Evolutionary conservation across 352 stramenopile species (phyloP), one percentile per base, ranked within the genome.

Genomic region (Phytophthora podocarpi): DNA sequence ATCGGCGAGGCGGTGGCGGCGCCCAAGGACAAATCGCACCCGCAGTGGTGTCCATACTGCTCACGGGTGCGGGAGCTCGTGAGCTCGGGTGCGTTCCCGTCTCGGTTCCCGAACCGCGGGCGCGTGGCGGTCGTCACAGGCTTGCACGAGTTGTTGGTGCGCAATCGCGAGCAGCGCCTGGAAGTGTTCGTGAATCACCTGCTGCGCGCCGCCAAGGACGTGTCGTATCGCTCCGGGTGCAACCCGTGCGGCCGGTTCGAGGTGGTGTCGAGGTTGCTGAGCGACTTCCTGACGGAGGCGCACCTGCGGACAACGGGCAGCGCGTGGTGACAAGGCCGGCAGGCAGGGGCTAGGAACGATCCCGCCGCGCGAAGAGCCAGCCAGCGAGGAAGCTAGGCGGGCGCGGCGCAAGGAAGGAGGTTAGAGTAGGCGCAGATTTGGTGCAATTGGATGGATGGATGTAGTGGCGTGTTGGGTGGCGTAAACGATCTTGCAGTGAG

Each of bases 21-120:
- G 12, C 35, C 49, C 10, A 59, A 68, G 23, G 58, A 83, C 40
- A 55, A 50, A 31, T 59, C 72, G 46, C 81, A 90, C 39, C 18
- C 54, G n/a, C 78, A 80, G 49, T 90, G 78, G 76, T 91, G 82
- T 62, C 45, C 50, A 9, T 90, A 85, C 51, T 91, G 80, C 59
- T 58, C 55, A 13, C 69, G 60, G 5, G 65, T 90, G 26, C 42
- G 77, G 31, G 81, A 73, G 52, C 21, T 90, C 5, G 57, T 72
- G 1, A 49, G 57, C 11, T 78, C 69, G 4, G 63, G 54, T 2
- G 15, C 67, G 36, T 91, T 91, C 32, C 78, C 82, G 35, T 74
- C 73, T 35, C 78, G 78, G 0, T 76, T 55, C 10, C 70, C 67
- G 10, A 45, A 74, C 10, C 18, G 67, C 34, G 51, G 50, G 7